Percentiles rank a stretch among this genome's conserved stretches.
phyloP scores from a whole-genome alignment of 1,284 basidiomycete genomes.

The Microbotryomycetes sp. region DNA sequence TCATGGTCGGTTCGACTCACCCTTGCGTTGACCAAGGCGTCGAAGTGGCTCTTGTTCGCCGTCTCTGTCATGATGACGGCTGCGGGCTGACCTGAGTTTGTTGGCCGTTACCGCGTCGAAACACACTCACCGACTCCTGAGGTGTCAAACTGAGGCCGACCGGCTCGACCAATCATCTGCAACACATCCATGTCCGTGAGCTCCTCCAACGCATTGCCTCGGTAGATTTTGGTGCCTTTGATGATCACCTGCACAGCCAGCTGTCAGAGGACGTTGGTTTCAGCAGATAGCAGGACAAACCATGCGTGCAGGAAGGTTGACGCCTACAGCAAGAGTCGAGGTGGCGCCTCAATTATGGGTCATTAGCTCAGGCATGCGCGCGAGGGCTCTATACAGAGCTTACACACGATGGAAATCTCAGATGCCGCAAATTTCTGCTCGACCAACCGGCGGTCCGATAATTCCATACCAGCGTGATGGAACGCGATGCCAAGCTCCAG shows the following conservation, averaged over 20 bases:
- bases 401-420: slow-evolving; percentile 54
- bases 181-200: slow-evolving; percentile 75
- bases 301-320: slow-evolving; percentile 54
- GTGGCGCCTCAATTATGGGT: slow-evolving; percentile 41
- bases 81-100: slow-evolving; percentile 51
- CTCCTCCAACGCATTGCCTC: slow-evolving; percentile 48
- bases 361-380: not conserved
- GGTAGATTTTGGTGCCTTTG: slow-evolving; percentile 64
- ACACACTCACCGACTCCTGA: slow-evolving; percentile 30
- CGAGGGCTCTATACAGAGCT: slow-evolving; percentile 2
- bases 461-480: slow-evolving; percentile 76
- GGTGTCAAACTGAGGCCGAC: slow-evolving; percentile 82
- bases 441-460: slow-evolving; percentile 59
- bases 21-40: slow-evolving; percentile 34
- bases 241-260: slow-evolving; percentile 57
- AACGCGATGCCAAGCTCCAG: slow-evolving; percentile 60
- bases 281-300: slow-evolving; percentile 3
- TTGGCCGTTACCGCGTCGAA: slow-evolving; percentile 5
- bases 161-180: slow-evolving; percentile 58
- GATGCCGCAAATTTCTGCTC: slow-evolving; percentile 65
- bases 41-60: slow-evolving; percentile 64
- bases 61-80: slow-evolving; percentile 72
- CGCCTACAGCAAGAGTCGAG: slow-evolving; percentile 73
- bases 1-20: slow-evolving; percentile 43
- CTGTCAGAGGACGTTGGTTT: slow-evolving; percentile 47